These are phyloP conservation scores for Spergularia azorica DNA, from an alignment of 179 eudicot genomes.

Conservation along the genomic window DNA sequence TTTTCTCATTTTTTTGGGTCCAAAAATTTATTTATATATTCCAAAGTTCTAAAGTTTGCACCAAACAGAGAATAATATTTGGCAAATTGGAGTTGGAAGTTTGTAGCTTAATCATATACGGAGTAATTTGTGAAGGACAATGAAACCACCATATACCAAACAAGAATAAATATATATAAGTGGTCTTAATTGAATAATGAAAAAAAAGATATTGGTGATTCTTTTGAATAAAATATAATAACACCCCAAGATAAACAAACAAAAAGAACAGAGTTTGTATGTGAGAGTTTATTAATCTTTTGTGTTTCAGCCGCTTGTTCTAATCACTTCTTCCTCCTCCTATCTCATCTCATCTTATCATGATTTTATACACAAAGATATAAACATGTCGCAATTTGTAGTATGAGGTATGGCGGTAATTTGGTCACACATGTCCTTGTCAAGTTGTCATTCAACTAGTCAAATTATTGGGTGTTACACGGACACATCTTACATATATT, in stretches of 20 bases:
- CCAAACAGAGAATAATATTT: slow-evolving; percentile 17
- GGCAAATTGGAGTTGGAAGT: slow-evolving; percentile 15
- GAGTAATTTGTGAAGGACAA: slow-evolving; percentile 8
- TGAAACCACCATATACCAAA: slow-evolving; percentile 12
- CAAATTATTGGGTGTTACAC: too few species aligned
- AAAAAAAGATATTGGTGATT: neutral
- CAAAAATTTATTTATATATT: neutral
- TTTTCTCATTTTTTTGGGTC: neutral
- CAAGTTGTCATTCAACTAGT: too few species aligned
- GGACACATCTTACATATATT: too few species aligned
- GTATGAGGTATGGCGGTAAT: neutral
- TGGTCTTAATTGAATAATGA: neutral
- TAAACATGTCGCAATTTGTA: neutral
- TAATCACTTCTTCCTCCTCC: neutral
- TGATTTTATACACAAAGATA: neutral
- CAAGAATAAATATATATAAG: slow-evolving; percentile 17
- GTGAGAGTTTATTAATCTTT: neutral
- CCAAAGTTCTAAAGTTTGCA: neutral
- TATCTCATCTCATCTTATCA: slow-evolving; percentile 14
- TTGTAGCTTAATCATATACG: neutral
- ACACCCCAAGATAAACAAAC: neutral
- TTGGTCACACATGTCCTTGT: neutral
- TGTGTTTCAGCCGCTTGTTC: neutral
- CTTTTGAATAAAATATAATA: neutral
- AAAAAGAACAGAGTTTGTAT: neutral